Evolutionary conservation across 2,329 filamentous ascomycete genomes (phyloP), one percentile per base, ranked within the genome.

Genomic region (Botrytis aclada): DNA sequence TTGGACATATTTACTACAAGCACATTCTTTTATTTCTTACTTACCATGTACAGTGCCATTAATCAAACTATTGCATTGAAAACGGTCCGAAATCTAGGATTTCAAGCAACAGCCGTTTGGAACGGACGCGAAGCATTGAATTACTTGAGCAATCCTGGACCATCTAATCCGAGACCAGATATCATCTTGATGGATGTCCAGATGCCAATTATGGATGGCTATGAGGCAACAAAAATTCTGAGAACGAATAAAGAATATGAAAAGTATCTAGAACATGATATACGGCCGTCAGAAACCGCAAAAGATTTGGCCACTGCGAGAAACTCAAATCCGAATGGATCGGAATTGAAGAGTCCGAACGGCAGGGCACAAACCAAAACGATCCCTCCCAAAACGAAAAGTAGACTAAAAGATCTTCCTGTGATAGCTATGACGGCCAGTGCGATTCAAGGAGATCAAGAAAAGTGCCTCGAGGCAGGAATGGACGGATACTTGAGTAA

Each of bases 191-290:
- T 84, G 83, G 86, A 88, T 74, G 83, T 88, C 3, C 84, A 84
- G 74, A 88, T 88, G 86, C 87, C 86, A 0, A 82, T 87, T 10
- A 85, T 88, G 81, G 83, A 88, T 74, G 84, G 85, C 0, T 78
- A 86, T 29, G 83, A 85, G 72, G 82, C 84, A 0, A 88, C 85
- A 29, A 80, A 81, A 8, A 81, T 80, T 58, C 85, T 88, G 14
- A 82, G 86, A 5, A 82, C 82, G 1, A 41, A 64, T 18, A 43
- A 39, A 1, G 75, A 77, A 54, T 75, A 73, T 39, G 61, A 70
- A 25, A 61, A 61, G 6, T 37, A 66, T 34, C n/a, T 32, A 9
- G 5, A 29, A 47, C 32, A 37, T 20, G 6, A n/a, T 18, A 37
- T 69, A 41, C 25, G 10, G 14, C 10, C 41, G 62, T 16, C 7